These are phyloP conservation scores for Podaxis rugospora DNA, from an alignment of 768 basidiomycete genomes.

Conservation along the genomic window DNA sequence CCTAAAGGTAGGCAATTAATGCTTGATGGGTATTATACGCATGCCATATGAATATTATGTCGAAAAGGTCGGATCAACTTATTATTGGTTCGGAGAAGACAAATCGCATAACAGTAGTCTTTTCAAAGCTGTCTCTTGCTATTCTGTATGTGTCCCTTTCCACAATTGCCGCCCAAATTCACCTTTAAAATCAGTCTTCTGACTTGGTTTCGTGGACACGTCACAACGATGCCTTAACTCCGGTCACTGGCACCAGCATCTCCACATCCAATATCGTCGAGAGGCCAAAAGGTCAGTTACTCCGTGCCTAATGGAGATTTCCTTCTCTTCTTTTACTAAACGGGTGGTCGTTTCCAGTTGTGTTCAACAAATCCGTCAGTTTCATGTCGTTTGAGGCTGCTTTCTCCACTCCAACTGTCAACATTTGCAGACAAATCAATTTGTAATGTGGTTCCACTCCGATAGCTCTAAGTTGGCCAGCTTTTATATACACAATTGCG, in stretches of 20 bases:
- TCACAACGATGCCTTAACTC: slow-evolving; percentile 54
- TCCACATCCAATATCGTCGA: slow-evolving; percentile 57
- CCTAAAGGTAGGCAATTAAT: slow-evolving; percentile 35
- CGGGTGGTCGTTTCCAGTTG: slow-evolving; percentile 29
- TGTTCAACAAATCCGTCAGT: slow-evolving; percentile 47
- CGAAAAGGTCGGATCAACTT: slow-evolving; percentile 45
- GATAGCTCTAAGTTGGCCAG: slow-evolving; percentile 41
- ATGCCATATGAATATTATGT: not conserved
- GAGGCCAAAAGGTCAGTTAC: slow-evolving; percentile 49
- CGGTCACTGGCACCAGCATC: slow-evolving; percentile 49
- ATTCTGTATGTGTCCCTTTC: slow-evolving; percentile 30
- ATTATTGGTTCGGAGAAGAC: slow-evolving; percentile 64
- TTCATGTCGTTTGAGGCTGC: not conserved
- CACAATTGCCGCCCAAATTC: not conserved
- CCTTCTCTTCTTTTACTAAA: not conserved
- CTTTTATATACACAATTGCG: not conserved
- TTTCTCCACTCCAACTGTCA: not conserved
- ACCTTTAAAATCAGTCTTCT: slow-evolving; percentile 30
- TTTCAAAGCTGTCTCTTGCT: slow-evolving; percentile 58
- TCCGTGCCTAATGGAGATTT: not conserved
- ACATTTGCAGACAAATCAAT: slow-evolving; percentile 44
- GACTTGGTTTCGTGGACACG: slow-evolving; percentile 54
- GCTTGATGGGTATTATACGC: not conserved
- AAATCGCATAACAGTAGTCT: slow-evolving; percentile 50
- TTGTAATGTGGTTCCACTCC: slow-evolving; percentile 72